These are phyloP conservation scores for Clonostachys chloroleuca DNA, from an alignment of 2,329 filamentous ascomycete species.

Conservation along the genomic window DNA sequence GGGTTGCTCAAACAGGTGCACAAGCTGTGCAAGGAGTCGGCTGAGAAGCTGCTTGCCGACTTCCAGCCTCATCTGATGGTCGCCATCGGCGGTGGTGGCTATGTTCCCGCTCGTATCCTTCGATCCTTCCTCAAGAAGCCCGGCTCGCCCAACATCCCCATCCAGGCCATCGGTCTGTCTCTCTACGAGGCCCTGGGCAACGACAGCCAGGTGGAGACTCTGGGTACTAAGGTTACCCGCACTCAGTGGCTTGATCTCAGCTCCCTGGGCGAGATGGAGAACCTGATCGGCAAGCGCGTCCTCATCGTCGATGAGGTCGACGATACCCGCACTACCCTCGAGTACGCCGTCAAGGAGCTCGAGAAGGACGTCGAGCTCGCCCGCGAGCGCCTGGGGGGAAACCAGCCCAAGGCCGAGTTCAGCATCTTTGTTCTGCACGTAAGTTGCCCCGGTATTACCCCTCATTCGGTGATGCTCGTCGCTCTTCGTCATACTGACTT, in stretches of 20 bases:
- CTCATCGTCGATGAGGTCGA: slow-evolving; percentile 95
- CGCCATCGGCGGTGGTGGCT: slow-evolving; percentile 95
- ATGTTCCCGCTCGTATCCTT: slow-evolving; percentile 93
- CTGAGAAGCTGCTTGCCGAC: slow-evolving; percentile 73
- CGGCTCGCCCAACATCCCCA: slow-evolving; percentile 89
- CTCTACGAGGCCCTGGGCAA: slow-evolving; percentile 81
- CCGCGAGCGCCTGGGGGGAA: slow-evolving; percentile 65
- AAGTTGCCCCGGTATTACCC: slow-evolving; percentile 18
- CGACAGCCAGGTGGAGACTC: slow-evolving; percentile 55
- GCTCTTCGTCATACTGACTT: not conserved
- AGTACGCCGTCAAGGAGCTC: slow-evolving; percentile 89
- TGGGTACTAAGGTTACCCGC: slow-evolving; percentile 90
- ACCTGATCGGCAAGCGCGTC: slow-evolving; percentile 85
- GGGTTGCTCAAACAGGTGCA: slow-evolving; percentile 63
- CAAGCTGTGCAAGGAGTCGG: slow-evolving; percentile 90
- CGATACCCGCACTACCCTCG: slow-evolving; percentile 88
- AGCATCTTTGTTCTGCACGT: slow-evolving; percentile 94
- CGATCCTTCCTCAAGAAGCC: slow-evolving; percentile 94
- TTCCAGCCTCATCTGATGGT: slow-evolving; percentile 97
- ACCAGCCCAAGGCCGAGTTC: slow-evolving; percentile 72
- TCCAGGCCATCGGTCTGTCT: slow-evolving; percentile 97
- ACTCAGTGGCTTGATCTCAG: slow-evolving; percentile 97
- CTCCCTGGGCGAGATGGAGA: slow-evolving; percentile 76
- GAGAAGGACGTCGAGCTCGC: slow-evolving; percentile 90
- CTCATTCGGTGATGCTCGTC: not conserved